Evolutionary conservation across 306 rosid genomes (phyloP), one percentile per base, ranked within the genome.

Genomic region (Cotoneaster glaucophyllus): DNA sequence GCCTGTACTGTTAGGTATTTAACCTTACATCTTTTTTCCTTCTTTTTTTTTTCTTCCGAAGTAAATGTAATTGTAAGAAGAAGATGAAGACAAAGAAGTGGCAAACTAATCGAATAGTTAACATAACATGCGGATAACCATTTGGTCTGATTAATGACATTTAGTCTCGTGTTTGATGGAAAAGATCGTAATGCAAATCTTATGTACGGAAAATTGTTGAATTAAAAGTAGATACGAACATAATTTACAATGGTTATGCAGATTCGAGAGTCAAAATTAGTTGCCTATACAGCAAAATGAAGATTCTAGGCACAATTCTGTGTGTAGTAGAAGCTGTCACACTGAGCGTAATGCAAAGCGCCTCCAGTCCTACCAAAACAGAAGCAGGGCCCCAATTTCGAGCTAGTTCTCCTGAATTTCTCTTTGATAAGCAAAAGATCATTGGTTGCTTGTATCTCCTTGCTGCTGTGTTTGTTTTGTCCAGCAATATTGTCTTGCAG

Each of bases 341-440:
- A 64, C 83, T 90, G 93, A 95, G 97, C 84, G 34, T 89, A 77
- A 88, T 89, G 88, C 97, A 90, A 44, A 90, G 97, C 74, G 64
- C 85, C n/a, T 45, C 80, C 34, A 32, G 83, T 53, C 18, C 83
- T 50, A 31, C 65, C 17, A 31, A 64, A 21, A 43, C 19, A 56
- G 77, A 74, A 21, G 48, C 22, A 50, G 75, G 73, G 52, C 6
- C 78, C 58, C 63, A 24, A 57, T 66, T 32, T 4, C 53, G 67
- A 63, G 64, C 74, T 4, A 53, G 74, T 19, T 80, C 84, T 17
- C 32, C 86, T 1, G 68, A 77, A 28, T 32, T 37, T 58, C n/a
- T 52, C 61, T 87, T 92, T 8, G 92, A 92, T 76, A 76, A 11
- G 65, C 72, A 90, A 12, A 95, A 89, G 84, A 86, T 95, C 14